These are phyloP conservation scores for Aspergillus sp. DNA, from an alignment of 2,329 filamentous ascomycete species.

Conservation along the genomic window DNA sequence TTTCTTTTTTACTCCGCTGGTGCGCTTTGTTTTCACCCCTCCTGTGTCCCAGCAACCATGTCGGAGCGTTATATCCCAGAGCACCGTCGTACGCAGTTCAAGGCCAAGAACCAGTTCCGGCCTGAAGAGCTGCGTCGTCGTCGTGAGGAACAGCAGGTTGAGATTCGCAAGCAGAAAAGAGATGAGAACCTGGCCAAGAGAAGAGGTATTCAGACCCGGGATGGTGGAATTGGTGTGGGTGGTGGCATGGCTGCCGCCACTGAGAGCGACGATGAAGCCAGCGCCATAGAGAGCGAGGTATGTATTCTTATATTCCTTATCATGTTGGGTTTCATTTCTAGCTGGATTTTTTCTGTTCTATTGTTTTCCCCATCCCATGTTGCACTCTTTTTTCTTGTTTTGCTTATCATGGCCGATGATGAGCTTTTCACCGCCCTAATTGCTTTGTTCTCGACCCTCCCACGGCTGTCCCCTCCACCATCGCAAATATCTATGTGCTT, in stretches of 20 bases:
- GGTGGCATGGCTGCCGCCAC: slow-evolving; percentile 74
- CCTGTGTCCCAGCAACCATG: slow-evolving; percentile 57
- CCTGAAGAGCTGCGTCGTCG: slow-evolving; percentile 96
- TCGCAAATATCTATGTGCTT: neutral
- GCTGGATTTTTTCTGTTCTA: too few species aligned
- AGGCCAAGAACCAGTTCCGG: slow-evolving; percentile 99
- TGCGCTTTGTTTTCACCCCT: slow-evolving; percentile 27
- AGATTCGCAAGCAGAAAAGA: slow-evolving; percentile 97
- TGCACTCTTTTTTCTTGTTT: slow-evolving; percentile 16
- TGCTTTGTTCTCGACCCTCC: slow-evolving; percentile 21
- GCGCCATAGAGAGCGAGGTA: slow-evolving; percentile 95
- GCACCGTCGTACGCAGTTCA: slow-evolving; percentile 98
- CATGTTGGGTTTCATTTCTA: neutral
- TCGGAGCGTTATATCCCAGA: slow-evolving; percentile 99
- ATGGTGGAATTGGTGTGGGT: slow-evolving; percentile 53
- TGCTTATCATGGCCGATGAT: slow-evolving; percentile 18
- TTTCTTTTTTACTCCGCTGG: slow-evolving; percentile 16
- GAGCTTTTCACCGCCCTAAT: slow-evolving; percentile 32
- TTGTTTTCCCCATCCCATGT: slow-evolving; percentile 1
- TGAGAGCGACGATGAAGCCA: slow-evolving; percentile 96
- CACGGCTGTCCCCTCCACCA: neutral
- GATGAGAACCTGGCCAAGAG: slow-evolving; percentile 99
- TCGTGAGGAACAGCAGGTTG: slow-evolving; percentile 97
- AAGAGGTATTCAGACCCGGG: slow-evolving; percentile 82
- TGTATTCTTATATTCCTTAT: slow-evolving; percentile 30